Evolutionary conservation across 345 rosid species (phyloP), one percentile per base, ranked within the genome.

Genomic region (Salix udensis): DNA sequence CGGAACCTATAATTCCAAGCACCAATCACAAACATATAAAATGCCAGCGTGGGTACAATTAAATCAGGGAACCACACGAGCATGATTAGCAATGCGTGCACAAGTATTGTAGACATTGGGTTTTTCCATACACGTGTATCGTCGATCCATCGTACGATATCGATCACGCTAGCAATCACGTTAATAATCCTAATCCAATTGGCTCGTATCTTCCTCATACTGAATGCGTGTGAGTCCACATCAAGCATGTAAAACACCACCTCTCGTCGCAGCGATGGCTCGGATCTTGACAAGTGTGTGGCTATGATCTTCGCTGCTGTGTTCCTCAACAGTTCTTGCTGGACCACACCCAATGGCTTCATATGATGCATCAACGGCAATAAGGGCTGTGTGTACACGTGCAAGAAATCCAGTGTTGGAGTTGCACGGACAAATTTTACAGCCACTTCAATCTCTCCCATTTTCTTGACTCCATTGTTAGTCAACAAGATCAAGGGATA

Each of bases 11-110:
- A 91, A 42, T 92, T 92, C 97, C 96, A 92, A 3, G 84, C 91
- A 0, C 97, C 96, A 48, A 94, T 88, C 76, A 76, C 91, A 18
- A 89, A 92, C 85, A 92, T 83, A 72, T 92, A 94, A 24, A 94
- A 89, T 1, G 94, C 90, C 16, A 85, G 62, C 0, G 96, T 89
- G 7, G 97, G 98, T 46, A 91, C 68, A 7, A 92, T 92, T 21
- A 94, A 78, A 71, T 94, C 93, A 1, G 96, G 94, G 76, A 91
- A 92, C 98, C 91, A 90, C 67, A 91, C 92, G 21, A 91, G 80
- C 90, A 87, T 84, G 80, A 89, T 87, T n/a, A 94, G 68, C 76
- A 92, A 78, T 21, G 88, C 90, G 50, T 94, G 98, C 12, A 90
- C 95, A 0, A 92, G 92, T 19, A 88, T 39, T 0, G 98, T 94